Percentiles rank a stretch among this genome's conserved stretches.
phyloP scores from a whole-genome alignment of 2,329 filamentous ascomycete species.

The Fusarium staphyleae region DNA sequence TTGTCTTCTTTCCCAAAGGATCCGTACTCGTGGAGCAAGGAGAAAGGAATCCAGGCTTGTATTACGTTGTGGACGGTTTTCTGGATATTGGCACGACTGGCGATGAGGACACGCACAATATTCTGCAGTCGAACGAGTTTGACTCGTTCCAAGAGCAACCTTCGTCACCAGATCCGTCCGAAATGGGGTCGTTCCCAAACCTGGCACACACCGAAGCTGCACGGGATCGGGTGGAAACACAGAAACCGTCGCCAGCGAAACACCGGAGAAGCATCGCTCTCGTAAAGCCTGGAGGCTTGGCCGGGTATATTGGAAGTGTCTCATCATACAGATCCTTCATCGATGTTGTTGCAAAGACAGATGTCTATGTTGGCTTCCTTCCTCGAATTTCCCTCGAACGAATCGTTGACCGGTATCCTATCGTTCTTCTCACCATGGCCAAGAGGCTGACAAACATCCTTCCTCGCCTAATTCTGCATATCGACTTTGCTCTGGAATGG shows the following conservation, averaged over 20 bases:
- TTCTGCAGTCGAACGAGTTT: slow-evolving; percentile 42
- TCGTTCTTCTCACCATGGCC: slow-evolving; percentile 92
- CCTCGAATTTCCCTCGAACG: slow-evolving; percentile 85
- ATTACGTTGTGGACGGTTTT: slow-evolving; percentile 98
- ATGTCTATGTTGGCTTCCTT: slow-evolving; percentile 96
- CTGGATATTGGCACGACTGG: slow-evolving; percentile 86
- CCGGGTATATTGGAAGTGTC: slow-evolving; percentile 92
- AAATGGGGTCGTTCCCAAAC: slow-evolving; percentile 42
- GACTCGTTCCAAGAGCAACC: slow-evolving; percentile 31
- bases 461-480: slow-evolving; percentile 89
- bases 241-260: slow-evolving; percentile 54
- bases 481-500: slow-evolving; percentile 98
- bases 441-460: slow-evolving; percentile 91
- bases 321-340: slow-evolving; percentile 97
- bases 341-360: slow-evolving; percentile 95
- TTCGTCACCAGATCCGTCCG: slow-evolving; percentile 29
- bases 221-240: slow-evolving; percentile 45
- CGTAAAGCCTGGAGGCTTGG: slow-evolving; percentile 92
- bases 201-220: slow-evolving; percentile 40
- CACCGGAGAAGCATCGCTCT: slow-evolving; percentile 77
- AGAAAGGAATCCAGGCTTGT: slow-evolving; percentile 93
- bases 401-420: slow-evolving; percentile 91
- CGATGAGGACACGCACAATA: slow-evolving; percentile 44
- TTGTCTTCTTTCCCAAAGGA: slow-evolving; percentile 95
- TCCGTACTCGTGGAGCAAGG: slow-evolving; percentile 96